Base-by-base conservation (phyloP, 2,329 filamentous ascomycete species). In the Pseudogymnoascus sp. region DNA sequence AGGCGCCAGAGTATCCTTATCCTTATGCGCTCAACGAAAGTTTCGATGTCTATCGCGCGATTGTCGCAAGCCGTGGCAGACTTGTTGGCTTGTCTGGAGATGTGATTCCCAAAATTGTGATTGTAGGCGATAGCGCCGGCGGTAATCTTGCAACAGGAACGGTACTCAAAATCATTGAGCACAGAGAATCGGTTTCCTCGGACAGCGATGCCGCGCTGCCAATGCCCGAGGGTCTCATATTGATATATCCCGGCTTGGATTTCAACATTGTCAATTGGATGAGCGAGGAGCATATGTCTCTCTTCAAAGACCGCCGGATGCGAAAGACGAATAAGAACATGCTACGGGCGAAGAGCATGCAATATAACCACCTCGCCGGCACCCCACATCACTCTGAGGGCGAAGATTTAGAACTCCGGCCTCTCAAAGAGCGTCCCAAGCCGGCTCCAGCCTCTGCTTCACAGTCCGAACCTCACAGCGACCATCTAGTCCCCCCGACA, bases 221-320 rank as follows among this genome's bases (percentile, higher is more conserved):
- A 0, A 72, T 83, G 0, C 94, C 94, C 0, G 88, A 89, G 60
- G 93, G 92, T 0, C 75, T 97, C 6, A 81, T 97, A 0, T 80
- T 96, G 58, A 86, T 95, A 63, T 99, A 99, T 70, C 94, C 94
- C 0, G 87, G 88, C 0, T 77, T 99, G 63, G 94, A 97, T 70
- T 92, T 97, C 89, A 97, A 96, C 70, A 97, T 97, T 67, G 91
- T 91, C 37, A 97, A 92, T 74, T 99, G 94, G 94, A 97, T 99
- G 92, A 92, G 90, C 0, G 93, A 97, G 69, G 93, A 97, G 73
- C 92, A 99, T 72, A 96, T 97, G 90, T 86, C 90, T 0, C 77
- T 99, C 64, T 96, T 99, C 65, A 87, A 91, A 66, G 92, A 96
- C 65, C 86, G 91, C 9, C 83, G 86, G 63, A 86, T 87, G 72